Percentiles rank a stretch among this genome's conserved stretches.
phyloP scores from a whole-genome alignment of 768 basidiomycete species.

The Phylloporus scabripes region DNA sequence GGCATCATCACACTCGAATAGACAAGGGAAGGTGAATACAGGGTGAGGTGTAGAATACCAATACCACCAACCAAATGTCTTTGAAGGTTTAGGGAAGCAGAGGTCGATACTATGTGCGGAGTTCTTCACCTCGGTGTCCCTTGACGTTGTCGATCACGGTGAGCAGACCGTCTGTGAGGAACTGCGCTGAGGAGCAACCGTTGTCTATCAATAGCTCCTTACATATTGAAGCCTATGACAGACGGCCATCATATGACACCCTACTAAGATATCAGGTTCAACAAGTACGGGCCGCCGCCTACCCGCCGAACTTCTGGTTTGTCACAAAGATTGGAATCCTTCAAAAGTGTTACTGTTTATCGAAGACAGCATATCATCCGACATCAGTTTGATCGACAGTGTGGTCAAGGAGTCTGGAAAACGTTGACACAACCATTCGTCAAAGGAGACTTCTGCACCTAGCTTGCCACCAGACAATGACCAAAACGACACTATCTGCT shows the following conservation, averaged over 20 bases:
- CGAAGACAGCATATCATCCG: constrained; percentile 47
- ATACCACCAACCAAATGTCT: not conserved
- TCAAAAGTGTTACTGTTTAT: constrained; percentile 38
- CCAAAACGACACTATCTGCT: constrained; percentile 65
- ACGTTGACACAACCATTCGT: constrained; percentile 39
- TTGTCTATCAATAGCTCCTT: no score
- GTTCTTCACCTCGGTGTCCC: no score
- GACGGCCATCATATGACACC: no score
- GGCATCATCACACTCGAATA: not conserved
- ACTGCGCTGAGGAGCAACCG: no score
- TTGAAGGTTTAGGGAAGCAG: no score
- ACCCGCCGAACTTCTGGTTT: constrained; percentile 38
- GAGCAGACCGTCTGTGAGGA: no score
- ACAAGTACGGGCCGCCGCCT: constrained; percentile 37
- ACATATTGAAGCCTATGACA: no score
- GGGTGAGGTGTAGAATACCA: not conserved
- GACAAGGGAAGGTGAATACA: not conserved
- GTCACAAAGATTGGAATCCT: constrained; percentile 42
- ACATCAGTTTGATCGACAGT: constrained; percentile 43
- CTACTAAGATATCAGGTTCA: constrained; percentile 38
- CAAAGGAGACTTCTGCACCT: constrained; percentile 48
- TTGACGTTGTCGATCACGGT: no score
- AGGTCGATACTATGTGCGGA: no score
- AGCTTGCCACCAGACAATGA: constrained; percentile 64
- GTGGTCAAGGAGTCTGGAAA: constrained; percentile 28